These are phyloP conservation scores for Pseudozyma flocculosa DNA, from an alignment of 1,284 basidiomycete genomes.

Conservation along the genomic window DNA sequence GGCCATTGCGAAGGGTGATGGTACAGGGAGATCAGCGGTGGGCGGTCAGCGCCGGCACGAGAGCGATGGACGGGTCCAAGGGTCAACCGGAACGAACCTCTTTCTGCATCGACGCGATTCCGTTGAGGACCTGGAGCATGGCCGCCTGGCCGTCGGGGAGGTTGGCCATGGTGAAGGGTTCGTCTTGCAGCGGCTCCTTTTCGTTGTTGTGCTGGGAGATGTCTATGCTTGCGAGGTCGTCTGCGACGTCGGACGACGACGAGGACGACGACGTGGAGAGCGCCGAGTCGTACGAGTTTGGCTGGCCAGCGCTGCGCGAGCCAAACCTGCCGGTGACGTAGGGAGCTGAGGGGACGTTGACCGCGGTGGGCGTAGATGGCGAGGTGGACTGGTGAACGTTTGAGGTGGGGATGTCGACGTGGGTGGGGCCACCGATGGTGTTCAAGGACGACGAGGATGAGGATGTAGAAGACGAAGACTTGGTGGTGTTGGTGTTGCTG, in stretches of 20 bases:
- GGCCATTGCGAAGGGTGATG: neutral
- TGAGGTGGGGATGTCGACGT: neutral
- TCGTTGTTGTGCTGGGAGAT: neutral
- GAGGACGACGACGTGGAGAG: neutral
- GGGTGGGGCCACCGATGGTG: neutral
- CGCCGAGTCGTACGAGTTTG: neutral
- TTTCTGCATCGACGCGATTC: conserved; percentile 48
- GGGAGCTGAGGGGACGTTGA: neutral
- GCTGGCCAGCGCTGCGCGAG: neutral
- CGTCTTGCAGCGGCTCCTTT: neutral
- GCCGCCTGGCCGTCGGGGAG: conserved; percentile 13
- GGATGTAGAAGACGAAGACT: neutral
- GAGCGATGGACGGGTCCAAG: too few relatives aligned
- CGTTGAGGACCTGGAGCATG: conserved; percentile 45
- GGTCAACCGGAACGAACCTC: too few relatives aligned
- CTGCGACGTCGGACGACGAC: conserved; percentile 10
- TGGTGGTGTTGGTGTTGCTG: neutral
- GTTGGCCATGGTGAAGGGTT: conserved; percentile 19
- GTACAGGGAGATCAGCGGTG: neutral
- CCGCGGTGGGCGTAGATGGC: neutral
- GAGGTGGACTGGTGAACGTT: neutral
- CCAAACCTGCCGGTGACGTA: neutral
- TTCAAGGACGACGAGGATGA: neutral
- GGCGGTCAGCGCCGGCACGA: neutral
- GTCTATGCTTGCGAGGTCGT: conserved; percentile 7